Base-by-base conservation (phyloP, 2,329 filamentous ascomycete genomes). In the Fusarium azukiicola region DNA sequence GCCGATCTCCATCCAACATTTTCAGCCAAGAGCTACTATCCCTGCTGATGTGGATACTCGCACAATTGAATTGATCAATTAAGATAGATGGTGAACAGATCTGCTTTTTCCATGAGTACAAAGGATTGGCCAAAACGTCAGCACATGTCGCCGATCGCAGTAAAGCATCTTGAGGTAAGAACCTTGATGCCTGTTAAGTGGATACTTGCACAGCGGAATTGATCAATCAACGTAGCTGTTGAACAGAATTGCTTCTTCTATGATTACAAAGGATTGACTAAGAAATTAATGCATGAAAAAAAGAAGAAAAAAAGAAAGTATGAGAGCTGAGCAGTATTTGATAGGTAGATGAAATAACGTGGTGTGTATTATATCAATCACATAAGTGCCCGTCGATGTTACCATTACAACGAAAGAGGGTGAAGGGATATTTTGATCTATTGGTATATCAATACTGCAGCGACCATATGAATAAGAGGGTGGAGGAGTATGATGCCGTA, bases 341-440 rank as follows among this genome's bases (percentile, higher is more conserved):
- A 47, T 47, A 47, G 19, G 46, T 47, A 47, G 46, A 47, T 47
- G 19, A 4, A 47, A 3, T 47, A 47, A 47, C 9, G 19, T 47
- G 19, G 46, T 47, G 19, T 47, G 9, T n/a, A 47, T 47, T 47
- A 47, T 47, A 4, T 47, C 19, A 47, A 47, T 47, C 19, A 47
- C 19, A 47, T 47, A 2, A 47, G 46, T 47, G 19, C 6, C 46
- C 19, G 13, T 47, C 9, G 50, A 21, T 69, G 23, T 69, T 69
- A 69, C 40, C 40, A 69, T 69, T 69, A 58, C 52, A 69, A 69
- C 7, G 67, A 69, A 69, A 69, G 67, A 38, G 67, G 52, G 67
- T 69, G 17, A 69, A 69, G 67, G 67, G 40, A 69, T 69, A 69
- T 69, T 69, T 46, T 69, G 38, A 56, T 69, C 67, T 69, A 69